Evolutionary conservation across 331 rosid species (phyloP).

Genomic region (Telfairia occidentalis): DNA sequence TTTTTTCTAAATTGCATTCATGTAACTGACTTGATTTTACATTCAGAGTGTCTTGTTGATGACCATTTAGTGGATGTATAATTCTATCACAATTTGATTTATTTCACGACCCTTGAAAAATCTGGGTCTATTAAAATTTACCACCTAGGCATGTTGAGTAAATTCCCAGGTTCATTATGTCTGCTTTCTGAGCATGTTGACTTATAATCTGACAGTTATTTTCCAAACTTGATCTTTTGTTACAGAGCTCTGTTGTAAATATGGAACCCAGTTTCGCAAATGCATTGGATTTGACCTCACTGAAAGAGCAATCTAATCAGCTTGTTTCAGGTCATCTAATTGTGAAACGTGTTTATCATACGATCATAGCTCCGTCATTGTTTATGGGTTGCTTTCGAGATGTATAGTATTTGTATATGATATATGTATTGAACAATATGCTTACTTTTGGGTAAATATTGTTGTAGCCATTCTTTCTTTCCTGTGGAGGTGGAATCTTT

Average conservation of each 20-base stretch:
- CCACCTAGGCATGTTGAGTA: not conserved
- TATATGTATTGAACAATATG: not conserved
- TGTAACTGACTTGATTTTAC: not conserved
- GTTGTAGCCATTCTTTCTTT: not conserved
- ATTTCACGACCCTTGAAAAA: not conserved
- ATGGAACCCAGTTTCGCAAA: constrained; percentile 44
- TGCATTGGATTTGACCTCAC: constrained; percentile 50
- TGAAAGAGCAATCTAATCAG: constrained; percentile 47
- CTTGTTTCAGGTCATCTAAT: constrained; percentile 37
- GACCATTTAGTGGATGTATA: not conserved
- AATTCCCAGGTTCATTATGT: not conserved
- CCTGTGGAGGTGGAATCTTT: not conserved
- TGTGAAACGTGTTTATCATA: not conserved
- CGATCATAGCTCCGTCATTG: not conserved
- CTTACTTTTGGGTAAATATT: not conserved
- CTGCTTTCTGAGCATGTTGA: not conserved
- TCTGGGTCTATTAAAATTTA: not conserved
- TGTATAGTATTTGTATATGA: not conserved
- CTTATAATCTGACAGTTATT: not conserved
- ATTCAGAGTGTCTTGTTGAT: not conserved
- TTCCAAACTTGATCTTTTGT: not conserved
- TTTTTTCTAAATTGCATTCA: not conserved
- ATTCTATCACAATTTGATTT: not conserved
- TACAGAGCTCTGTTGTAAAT: constrained; percentile 34
- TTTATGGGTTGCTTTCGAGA: not conserved